Evolutionary conservation across 306 rosid genomes (phyloP), one percentile per base, ranked within the genome.

Genomic region (Benincasa hispida): DNA sequence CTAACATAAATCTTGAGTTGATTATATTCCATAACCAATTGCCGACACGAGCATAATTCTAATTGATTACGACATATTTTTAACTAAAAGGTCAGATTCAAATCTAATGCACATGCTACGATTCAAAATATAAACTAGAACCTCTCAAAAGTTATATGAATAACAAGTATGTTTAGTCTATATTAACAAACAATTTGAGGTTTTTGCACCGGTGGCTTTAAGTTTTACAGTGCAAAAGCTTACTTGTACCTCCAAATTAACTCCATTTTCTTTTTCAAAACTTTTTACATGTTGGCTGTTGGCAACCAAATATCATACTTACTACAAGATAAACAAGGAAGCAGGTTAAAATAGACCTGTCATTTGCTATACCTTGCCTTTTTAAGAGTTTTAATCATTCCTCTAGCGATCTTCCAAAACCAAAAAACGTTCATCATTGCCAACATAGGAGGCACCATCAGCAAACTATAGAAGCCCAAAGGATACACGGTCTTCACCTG

Each of bases 341-440:
- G 66, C 51, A 21, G 63, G 24, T 50, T 7, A 72, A 47, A 76
- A 77, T 37, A 13, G 79, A 67, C 74, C 54, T 78, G 61, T 93
- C 91, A 93, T 74, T 85, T 73, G 78, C 72, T 81, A 83, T 86
- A 93, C 74, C 80, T 88, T 74, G 88, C 87, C 84, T 91, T 93
- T 3, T 85, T 45, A 42, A 93, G 83, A 24, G 98, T 87, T 84
- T 86, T 93, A 11, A 93, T 74, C 87, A 93, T 77, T 56, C 98
- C 98, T 86, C 82, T 93, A 30, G 88, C 82, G 61, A 93, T 93
- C 89, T 93, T 93, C 97, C 97, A 91, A 80, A 93, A 93, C 98
- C 98, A 93, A 59, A 89, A 84, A 39, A 89, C 15, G 69, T 93
- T 93, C 97, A 93, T 83, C 22, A 74, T 6, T 78, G 88, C 48